Percentiles rank a stretch among this genome's conserved stretches.
These are phyloP conservation scores for Sonneratia caseolaris DNA, from an alignment of 345 rosid genomes.

Conservation along the genomic window DNA sequence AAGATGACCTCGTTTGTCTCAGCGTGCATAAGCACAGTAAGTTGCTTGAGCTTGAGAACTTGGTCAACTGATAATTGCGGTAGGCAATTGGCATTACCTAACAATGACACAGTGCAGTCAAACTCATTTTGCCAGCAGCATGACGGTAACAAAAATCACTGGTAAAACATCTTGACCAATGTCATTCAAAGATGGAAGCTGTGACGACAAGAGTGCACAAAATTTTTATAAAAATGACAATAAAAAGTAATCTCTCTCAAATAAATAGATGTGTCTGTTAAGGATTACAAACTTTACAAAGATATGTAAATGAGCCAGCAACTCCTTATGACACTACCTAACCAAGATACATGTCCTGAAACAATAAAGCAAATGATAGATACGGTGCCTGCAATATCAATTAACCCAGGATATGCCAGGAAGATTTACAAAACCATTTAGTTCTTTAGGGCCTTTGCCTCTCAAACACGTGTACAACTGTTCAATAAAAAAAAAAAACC, in stretches of 20 bases:
- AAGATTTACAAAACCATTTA: background rate
- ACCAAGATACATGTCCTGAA: background rate
- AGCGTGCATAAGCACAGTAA: constrained; percentile 87
- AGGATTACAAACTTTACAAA: background rate
- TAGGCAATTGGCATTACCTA: constrained; percentile 50
- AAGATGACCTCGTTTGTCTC: constrained; percentile 67
- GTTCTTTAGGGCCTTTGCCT: background rate
- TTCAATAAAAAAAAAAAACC: background rate
- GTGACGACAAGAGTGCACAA: background rate
- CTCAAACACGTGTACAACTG: background rate
- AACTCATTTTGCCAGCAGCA: background rate
- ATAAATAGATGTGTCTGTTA: background rate
- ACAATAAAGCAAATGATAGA: background rate
- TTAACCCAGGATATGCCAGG: background rate
- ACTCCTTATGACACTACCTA: background rate
- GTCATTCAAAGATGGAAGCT: background rate
- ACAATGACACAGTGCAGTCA: constrained; percentile 3
- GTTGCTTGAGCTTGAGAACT: constrained; percentile 83
- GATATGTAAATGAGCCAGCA: background rate
- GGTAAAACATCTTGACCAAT: background rate
- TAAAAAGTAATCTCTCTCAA: background rate
- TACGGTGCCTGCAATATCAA: background rate
- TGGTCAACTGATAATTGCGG: constrained; percentile 69
- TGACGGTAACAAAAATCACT: background rate
- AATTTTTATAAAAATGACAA: background rate